phyloP scores from a whole-genome alignment of 2,329 filamentous ascomycete genomes.

The Eutypella sp. region DNA sequence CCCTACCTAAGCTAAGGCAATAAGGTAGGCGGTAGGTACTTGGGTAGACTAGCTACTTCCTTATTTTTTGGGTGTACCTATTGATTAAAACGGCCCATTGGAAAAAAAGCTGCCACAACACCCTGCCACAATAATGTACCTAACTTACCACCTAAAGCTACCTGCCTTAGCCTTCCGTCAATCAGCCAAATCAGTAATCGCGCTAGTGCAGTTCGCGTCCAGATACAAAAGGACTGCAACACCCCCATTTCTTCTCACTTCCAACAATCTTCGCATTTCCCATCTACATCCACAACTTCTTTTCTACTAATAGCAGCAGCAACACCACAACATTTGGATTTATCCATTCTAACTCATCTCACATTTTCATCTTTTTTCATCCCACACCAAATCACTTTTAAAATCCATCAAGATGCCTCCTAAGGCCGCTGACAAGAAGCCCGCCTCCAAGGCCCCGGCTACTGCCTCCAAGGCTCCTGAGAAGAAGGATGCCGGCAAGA shows the following conservation, averaged over 20 bases:
- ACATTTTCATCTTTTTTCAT: slow-evolving; percentile 9
- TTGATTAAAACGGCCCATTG: too few species aligned
- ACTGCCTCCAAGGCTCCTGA: slow-evolving; percentile 67
- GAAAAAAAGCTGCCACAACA: too few species aligned
- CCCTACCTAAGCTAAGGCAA: too few species aligned
- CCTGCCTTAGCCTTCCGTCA: too few species aligned
- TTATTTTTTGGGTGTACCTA: too few species aligned
- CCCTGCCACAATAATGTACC: too few species aligned
- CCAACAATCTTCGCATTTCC: slow-evolving; percentile 17
- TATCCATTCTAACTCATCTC: slow-evolving; percentile 19
- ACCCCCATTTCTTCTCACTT: slow-evolving; percentile 37
- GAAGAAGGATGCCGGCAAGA: slow-evolving; percentile 99
- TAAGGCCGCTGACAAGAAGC: slow-evolving; percentile 98
- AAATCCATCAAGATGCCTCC: slow-evolving; percentile 92
- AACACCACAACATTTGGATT: slow-evolving; percentile 19
- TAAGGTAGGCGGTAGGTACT: too few species aligned
- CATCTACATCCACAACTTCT: slow-evolving; percentile 40
- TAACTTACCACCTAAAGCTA: too few species aligned
- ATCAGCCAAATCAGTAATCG: slow-evolving; percentile 51
- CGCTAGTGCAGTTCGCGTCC: slow-evolving; percentile 45
- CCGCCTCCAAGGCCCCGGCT: slow-evolving; percentile 90
- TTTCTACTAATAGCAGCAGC: slow-evolving; percentile 26
- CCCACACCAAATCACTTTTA: too few species aligned
- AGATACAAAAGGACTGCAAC: slow-evolving; percentile 59
- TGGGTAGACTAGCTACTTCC: too few species aligned